These are phyloP conservation scores for Trichophaea hybrida DNA, from an alignment of 2,329 filamentous ascomycete species.

Conservation along the genomic window DNA sequence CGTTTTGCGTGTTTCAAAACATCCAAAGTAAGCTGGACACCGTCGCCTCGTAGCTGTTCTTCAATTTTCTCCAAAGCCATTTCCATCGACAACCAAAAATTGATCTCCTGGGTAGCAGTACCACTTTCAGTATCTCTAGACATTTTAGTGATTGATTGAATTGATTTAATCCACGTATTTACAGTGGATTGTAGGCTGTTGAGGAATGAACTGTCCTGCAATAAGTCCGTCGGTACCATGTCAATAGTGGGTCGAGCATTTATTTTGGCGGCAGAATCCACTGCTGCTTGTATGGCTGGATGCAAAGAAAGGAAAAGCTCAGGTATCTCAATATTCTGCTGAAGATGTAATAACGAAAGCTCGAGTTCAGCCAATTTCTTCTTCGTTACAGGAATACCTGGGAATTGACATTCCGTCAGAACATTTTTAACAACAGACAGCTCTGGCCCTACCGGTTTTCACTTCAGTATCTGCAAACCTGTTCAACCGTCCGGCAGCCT, in stretches of 20 bases:
- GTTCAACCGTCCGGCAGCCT: constrained; percentile 14
- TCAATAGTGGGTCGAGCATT: constrained; percentile 60
- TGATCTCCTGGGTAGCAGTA: constrained; percentile 92
- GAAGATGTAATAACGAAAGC: constrained; percentile 74
- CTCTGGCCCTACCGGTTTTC: constrained; percentile 43
- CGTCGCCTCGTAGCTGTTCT: constrained; percentile 71
- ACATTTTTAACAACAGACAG: not conserved
- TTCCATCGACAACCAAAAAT: constrained; percentile 98
- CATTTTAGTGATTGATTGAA: constrained; percentile 90
- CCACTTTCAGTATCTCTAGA: constrained; percentile 63
- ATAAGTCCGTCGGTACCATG: constrained; percentile 56
- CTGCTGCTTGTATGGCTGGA: constrained; percentile 68
- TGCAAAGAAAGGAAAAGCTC: constrained; percentile 79
- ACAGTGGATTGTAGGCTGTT: constrained; percentile 88
- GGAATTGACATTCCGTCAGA: not conserved
- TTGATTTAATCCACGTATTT: constrained; percentile 97
- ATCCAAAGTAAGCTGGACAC: constrained; percentile 79
- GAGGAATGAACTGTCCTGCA: constrained; percentile 80
- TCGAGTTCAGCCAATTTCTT: constrained; percentile 93
- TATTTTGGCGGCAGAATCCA: constrained; percentile 59
- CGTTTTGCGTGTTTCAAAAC: constrained; percentile 94
- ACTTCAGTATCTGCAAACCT: constrained; percentile 57
- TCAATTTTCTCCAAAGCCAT: constrained; percentile 84
- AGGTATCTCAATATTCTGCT: constrained; percentile 96
- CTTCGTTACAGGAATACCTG: constrained; percentile 85